A percentile compares a stretch with the other conserved stretches of the same genome.
Conservation (phyloP, 2,329 filamentous ascomycete species). For the Neopestalotiopsis clavispora region DNA sequence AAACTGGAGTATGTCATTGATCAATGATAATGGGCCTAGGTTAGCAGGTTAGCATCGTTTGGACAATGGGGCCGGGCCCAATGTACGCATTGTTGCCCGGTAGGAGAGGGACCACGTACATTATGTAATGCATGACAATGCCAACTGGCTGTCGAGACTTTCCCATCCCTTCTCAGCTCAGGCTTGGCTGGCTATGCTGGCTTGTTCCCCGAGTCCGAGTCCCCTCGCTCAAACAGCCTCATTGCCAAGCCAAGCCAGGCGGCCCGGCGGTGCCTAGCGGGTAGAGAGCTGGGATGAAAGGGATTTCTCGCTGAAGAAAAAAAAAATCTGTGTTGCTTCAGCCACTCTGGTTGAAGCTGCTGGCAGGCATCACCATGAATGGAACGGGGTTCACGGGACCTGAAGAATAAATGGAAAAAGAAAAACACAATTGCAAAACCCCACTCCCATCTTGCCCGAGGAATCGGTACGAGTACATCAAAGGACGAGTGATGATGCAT, state of each 20-base stretch:
- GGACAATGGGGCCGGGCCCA: no score
- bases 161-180: background rate
- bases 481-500: background rate
- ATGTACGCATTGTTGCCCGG: background rate
- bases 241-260: background rate
- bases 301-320: background rate
- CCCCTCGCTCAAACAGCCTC: background rate
- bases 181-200: background rate
- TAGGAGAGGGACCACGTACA: background rate
- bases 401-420: no score
- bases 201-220: background rate
- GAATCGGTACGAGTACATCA: no score
- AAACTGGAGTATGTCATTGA: background rate
- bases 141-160: background rate
- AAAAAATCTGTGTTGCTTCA: background rate
- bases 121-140: conserved; percentile 11
- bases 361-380: background rate
- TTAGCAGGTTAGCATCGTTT: background rate
- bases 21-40: background rate
- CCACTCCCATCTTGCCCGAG: background rate
- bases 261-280: background rate
- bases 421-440: no score
- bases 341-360: background rate
- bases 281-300: background rate
- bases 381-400: no score